Evolutionary conservation across 495 filamentous ascomycete species (phyloP).

Genomic region (Trichoderma parareesei): DNA sequence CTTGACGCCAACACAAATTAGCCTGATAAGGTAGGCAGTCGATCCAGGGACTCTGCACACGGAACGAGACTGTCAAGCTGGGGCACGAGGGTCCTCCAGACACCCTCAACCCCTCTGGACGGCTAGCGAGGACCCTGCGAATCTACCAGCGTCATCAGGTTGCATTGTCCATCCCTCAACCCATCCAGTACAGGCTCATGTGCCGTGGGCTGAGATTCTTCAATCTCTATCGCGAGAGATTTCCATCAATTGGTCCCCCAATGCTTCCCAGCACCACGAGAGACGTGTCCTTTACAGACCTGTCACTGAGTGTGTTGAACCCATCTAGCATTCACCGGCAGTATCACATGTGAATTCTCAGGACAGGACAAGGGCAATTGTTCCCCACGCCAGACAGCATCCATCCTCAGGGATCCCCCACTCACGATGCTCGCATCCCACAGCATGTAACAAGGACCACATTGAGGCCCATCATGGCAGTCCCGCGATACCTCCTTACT

Average conservation of each 20-base stretch:
- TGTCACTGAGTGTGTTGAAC: too few species aligned
- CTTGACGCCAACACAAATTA: background rate
- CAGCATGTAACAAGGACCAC: background rate
- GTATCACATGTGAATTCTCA: too few species aligned
- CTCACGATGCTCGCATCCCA: background rate
- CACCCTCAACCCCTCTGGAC: background rate
- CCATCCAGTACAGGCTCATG: too few species aligned
- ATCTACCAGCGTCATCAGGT: background rate
- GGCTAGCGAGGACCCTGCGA: background rate
- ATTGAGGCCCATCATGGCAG: background rate
- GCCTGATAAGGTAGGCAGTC: background rate
- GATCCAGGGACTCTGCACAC: background rate
- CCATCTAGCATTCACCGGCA: too few species aligned
- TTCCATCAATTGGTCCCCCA: too few species aligned
- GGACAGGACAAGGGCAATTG: background rate
- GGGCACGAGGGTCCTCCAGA: background rate
- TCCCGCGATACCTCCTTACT: too few species aligned
- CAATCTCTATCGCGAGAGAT: too few species aligned
- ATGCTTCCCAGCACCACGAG: too few species aligned
- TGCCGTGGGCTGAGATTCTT: too few species aligned
- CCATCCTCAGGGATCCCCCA: background rate
- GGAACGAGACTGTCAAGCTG: background rate
- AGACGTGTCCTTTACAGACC: too few species aligned
- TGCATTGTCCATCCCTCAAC: background rate
- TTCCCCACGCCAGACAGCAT: background rate